These are phyloP conservation scores for Cylindricascospora bacillispora DNA, from an alignment of 1,139 yeast genomes.

Conservation along the genomic window DNA sequence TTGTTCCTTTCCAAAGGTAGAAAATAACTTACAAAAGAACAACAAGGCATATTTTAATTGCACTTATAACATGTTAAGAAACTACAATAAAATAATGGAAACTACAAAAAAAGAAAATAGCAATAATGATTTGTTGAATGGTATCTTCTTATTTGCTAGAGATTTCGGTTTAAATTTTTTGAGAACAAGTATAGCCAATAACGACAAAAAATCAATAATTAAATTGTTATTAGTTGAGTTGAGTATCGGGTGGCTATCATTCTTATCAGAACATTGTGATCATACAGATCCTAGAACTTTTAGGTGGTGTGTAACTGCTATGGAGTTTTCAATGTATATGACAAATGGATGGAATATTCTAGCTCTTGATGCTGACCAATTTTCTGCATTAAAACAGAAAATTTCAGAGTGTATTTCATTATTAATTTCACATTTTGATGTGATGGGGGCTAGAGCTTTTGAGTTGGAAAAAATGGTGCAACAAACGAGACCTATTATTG, in stretches of 20 bases:
- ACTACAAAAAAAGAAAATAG: conserved; percentile 39
- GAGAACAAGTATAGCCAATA: conserved; percentile 46
- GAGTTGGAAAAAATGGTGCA: conserved; percentile 50
- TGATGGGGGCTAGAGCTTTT: conserved; percentile 88
- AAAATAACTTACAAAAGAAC: conserved; percentile 56
- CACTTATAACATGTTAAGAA: conserved; percentile 53
- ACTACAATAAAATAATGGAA: conserved; percentile 42
- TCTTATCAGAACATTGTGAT: conserved; percentile 86
- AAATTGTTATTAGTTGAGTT: conserved; percentile 63
- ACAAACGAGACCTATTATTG: conserved; percentile 23
- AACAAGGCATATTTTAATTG: conserved; percentile 59
- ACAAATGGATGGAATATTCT: conserved; percentile 82
- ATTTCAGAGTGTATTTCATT: conserved; percentile 94
- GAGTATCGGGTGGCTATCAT: conserved; percentile 84
- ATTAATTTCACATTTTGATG: conserved; percentile 88
- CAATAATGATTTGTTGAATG: conserved; percentile 67
- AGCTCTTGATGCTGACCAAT: conserved; percentile 68
- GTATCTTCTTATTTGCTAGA: conserved; percentile 65
- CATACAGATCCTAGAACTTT: conserved; percentile 87
- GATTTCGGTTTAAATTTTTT: conserved; percentile 74
- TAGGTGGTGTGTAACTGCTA: conserved; percentile 90
- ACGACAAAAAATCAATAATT: conserved; percentile 46
- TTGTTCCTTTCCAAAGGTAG: conserved; percentile 64
- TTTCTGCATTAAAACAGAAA: conserved; percentile 56
- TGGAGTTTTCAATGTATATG: conserved; percentile 94